Evolutionary conservation across 2,329 filamentous ascomycete genomes (phyloP).

Genomic region (Fusarium keratoplasticum): DNA sequence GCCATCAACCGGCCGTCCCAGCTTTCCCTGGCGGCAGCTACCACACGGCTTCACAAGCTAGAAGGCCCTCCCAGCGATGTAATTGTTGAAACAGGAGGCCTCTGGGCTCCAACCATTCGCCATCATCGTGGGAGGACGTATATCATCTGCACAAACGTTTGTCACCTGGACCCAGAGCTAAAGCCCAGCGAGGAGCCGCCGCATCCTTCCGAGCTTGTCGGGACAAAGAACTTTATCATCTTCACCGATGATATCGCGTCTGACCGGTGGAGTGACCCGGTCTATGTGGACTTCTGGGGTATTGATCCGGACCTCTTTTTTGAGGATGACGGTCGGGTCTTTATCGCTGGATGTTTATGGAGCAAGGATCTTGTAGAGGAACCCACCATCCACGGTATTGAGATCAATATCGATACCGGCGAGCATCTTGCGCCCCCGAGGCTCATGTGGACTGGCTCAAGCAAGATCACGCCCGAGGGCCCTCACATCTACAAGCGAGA

Average conservation of each 20-base stretch:
- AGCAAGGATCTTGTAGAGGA: conserved; percentile 25
- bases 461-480: neutral
- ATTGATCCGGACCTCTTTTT: conserved; percentile 42
- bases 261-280: conserved; percentile 7
- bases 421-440: conserved; percentile 42
- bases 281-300: conserved; percentile 24
- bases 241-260: conserved; percentile 4
- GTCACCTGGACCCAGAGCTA: neutral
- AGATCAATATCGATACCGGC: conserved; percentile 51
- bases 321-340: conserved; percentile 38
- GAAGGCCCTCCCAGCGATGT: neutral
- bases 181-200: neutral
- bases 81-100: conserved; percentile 8
- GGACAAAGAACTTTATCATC: conserved; percentile 14
- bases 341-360: conserved; percentile 34
- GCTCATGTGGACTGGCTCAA: neutral
- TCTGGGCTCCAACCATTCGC: conserved; percentile 20
- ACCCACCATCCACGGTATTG: conserved; percentile 27
- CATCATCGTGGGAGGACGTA: conserved; percentile 5
- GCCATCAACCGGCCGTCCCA: neutral
- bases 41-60: neutral
- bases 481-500: conserved; percentile 59
- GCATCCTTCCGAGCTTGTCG: neutral
- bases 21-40: neutral
- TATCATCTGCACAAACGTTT: conserved; percentile 11